Conservation (phyloP, 129 eudicot species). For the Scalesia atractyloides region DNA sequence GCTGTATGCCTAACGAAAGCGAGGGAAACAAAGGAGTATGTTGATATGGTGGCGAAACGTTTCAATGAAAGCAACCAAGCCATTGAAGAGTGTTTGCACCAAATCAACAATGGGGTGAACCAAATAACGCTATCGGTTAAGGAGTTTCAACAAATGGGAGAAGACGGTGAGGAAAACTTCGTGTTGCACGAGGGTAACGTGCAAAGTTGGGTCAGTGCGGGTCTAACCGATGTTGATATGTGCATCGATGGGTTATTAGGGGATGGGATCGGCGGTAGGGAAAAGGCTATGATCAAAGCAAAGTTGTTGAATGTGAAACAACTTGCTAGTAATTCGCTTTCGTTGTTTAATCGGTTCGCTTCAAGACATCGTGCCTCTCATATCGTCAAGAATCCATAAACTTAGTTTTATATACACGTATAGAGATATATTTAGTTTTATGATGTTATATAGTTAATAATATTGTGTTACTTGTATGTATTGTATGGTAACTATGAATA, state of each 20-base stretch:
- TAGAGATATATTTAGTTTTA: conserved; percentile 9
- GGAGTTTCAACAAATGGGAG: conserved; percentile 43
- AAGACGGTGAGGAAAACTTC: conserved; percentile 42
- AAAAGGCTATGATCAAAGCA: conserved; percentile 51
- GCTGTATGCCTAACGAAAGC: conserved; percentile 51
- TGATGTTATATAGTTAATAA: conserved; percentile 18
- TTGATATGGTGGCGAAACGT: conserved; percentile 44
- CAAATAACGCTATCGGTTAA: conserved; percentile 51
- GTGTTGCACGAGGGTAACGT: conserved; percentile 61
- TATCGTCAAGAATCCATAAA: conserved; percentile 40
- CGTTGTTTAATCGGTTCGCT: conserved; percentile 54
- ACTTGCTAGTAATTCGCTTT: conserved; percentile 66
- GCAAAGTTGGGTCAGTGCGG: conserved; percentile 70
- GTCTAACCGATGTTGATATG: conserved; percentile 48
- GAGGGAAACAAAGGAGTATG: conserved; percentile 43
- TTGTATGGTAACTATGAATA: not conserved
- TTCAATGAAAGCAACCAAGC: conserved; percentile 32
- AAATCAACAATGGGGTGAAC: conserved; percentile 52
- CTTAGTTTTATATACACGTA: not conserved
- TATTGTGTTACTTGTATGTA: conserved; percentile 2
- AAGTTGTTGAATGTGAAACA: conserved; percentile 62
- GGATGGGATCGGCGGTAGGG: conserved; percentile 43
- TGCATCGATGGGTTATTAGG: conserved; percentile 60
- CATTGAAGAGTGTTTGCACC: conserved; percentile 48
- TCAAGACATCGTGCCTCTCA: conserved; percentile 57